Base-by-base conservation (phyloP, 2,329 filamentous ascomycete species). In the Sclerotinia glacialis region DNA sequence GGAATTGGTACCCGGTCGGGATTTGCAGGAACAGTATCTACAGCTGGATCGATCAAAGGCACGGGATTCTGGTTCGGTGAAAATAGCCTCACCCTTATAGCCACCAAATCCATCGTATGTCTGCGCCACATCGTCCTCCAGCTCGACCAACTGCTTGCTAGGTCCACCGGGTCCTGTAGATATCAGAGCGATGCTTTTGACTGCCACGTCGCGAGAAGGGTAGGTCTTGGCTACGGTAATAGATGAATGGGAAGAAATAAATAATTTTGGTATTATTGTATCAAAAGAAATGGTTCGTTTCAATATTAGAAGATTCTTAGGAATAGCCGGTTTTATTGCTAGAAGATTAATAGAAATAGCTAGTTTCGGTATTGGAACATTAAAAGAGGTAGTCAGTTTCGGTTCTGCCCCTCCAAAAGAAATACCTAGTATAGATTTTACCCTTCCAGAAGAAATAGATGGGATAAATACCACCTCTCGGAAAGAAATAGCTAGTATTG, bases 1-100 rank as follows among this genome's bases (percentile, higher is more conserved):
- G n/a, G 0, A 18, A 8, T 42, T 9, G 53, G 53, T 2, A 56
- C 34, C 53, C 53, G 42, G 34, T 14, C n/a, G 18, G 53, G 53
- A 56, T 56, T 56, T 26, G 34, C 34, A 42, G 53, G 34, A 11
- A 56, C n/a, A 21, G 34, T 56, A 28, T 56, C 53, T 12, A 56
- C n/a, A 40, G 34, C 53, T 12, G 53, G 34, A 56, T 56, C 53
- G n/a, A n/a, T n/a, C n/a, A 26, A 56, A 56, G 3, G n/a, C n/a
- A 11, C 34, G 53, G 23, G 37, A 56, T 42, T 42, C 53, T 12
- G n/a, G 14, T 14, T 42, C 37, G 0, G 53, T 56, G 14, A 56
- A 56, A 9, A 26, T 14, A 11, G 34, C 26, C 14, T 26, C 53
- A 14, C 53, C 53, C 7, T 42, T 18, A 21, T 56, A 26, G 12